Evolutionary conservation across 2,329 filamentous ascomycete species (phyloP).

Genomic region (Camptophora hylomeconis): DNA sequence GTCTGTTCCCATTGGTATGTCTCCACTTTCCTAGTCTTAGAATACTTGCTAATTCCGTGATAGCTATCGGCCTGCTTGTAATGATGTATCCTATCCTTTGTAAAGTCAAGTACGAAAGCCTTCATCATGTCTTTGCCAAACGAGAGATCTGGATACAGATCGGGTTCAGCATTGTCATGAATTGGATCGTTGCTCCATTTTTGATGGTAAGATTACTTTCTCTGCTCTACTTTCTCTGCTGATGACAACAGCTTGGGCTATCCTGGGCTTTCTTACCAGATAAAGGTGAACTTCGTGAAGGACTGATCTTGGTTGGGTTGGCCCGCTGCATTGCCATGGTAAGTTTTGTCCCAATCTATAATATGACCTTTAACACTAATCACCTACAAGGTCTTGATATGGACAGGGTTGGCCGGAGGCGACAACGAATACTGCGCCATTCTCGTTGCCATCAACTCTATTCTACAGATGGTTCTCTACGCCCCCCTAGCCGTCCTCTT

Average conservation of each 20-base stretch:
- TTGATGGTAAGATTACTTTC: slow-evolving; percentile 50
- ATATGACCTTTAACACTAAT: too few species aligned
- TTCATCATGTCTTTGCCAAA: slow-evolving; percentile 53
- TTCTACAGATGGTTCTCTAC: slow-evolving; percentile 64
- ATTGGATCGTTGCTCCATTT: slow-evolving; percentile 72
- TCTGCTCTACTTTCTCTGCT: not conserved
- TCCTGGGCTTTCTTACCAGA: slow-evolving; percentile 41
- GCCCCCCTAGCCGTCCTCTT: slow-evolving; percentile 57
- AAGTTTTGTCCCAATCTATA: slow-evolving; percentile 15
- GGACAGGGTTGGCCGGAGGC: slow-evolving; percentile 64
- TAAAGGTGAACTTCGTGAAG: slow-evolving; percentile 39
- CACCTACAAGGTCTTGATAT: too few species aligned
- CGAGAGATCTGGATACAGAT: slow-evolving; percentile 63
- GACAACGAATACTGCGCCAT: slow-evolving; percentile 73
- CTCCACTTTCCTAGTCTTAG: slow-evolving; percentile 6
- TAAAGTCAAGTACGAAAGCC: slow-evolving; percentile 66
- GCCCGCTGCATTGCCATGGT: slow-evolving; percentile 85
- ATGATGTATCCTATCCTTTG: slow-evolving; percentile 94
- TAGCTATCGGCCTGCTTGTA: slow-evolving; percentile 64
- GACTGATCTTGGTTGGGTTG: slow-evolving; percentile 69
- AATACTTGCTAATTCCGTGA: slow-evolving; percentile 19
- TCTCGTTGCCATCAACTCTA: slow-evolving; percentile 59
- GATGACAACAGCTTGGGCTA: slow-evolving; percentile 32
- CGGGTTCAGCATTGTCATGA: slow-evolving; percentile 58
- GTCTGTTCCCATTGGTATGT: slow-evolving; percentile 50